phyloP scores from a whole-genome alignment of 768 basidiomycete genomes.

The Amanita rubescens region DNA sequence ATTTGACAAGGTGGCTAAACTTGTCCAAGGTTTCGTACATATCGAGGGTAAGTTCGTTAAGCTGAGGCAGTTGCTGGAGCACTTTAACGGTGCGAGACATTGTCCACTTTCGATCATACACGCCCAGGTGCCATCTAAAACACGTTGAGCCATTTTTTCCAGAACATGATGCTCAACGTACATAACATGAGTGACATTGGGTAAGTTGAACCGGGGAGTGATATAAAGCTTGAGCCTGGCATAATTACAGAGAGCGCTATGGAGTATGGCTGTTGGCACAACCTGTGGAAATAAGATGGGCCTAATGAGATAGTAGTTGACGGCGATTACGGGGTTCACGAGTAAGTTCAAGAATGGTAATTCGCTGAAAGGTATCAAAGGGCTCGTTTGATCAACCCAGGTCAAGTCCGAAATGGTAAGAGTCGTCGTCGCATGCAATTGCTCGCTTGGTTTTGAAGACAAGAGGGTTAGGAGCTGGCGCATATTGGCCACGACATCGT shows the following conservation, averaged over 20 bases:
- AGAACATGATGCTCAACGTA: neutral
- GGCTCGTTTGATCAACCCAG: neutral
- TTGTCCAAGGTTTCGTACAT: neutral
- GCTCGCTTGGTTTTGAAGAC: neutral
- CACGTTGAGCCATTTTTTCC: too few relatives aligned
- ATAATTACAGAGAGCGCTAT: too few relatives aligned
- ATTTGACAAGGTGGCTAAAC: neutral
- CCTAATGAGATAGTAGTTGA: too few relatives aligned
- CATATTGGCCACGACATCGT: neutral
- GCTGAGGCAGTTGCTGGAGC: neutral
- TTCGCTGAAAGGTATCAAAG: too few relatives aligned
- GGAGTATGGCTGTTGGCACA: too few relatives aligned
- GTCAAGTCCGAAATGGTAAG: neutral
- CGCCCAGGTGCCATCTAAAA: neutral
- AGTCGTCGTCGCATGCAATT: neutral
- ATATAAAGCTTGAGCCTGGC: too few relatives aligned
- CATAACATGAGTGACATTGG: too few relatives aligned
- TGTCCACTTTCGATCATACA: neutral
- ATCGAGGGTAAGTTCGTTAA: neutral
- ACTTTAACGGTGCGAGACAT: neutral
- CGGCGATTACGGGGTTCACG: too few relatives aligned
- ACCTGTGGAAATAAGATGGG: too few relatives aligned
- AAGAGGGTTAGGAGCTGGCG: neutral
- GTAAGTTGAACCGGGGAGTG: too few relatives aligned
- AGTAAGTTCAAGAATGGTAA: too few relatives aligned